Evolutionary conservation across 176 grass and related monocot species (phyloP), one percentile per base, ranked within the genome.

Genomic region (Cenchrus americanus): DNA sequence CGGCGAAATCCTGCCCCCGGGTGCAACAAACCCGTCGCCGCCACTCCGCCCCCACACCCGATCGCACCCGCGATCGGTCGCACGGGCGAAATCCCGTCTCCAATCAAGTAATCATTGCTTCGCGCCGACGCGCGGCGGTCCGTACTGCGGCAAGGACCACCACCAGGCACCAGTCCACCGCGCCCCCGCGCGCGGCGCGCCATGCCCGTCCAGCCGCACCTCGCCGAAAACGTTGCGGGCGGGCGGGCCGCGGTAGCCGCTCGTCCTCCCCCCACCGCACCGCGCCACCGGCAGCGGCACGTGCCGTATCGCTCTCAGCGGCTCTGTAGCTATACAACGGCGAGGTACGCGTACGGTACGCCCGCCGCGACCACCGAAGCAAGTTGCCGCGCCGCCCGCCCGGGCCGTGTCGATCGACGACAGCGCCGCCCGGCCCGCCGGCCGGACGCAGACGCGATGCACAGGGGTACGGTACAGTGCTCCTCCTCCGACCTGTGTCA

Each of bases 1-100:
- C 80, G 67, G 23, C 53, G 41, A 73, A 44, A 61, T 59, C 63
- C 41, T 62, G 55, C 75, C 75, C 26, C 53, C 9, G 44, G 6
- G 41, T 41, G 75, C 30, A 27, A 51, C 55, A 71, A 53, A 63
- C 9, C 30, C 84, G 53, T 42, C 83, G 65, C 83, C 74, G 26
- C 71, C 69, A 1, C 66, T 5, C 44, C 40, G 12, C 13, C 3
- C n/a, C 43, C 15, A 14, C 52, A 15, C 19, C 47, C 34, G 11
- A 30, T 30, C 27, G 27, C 27, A 30, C 27, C 34, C 34, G 34
- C 34, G 34, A 37, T 3, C 34, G 23, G 14, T 10, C 75, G 53
- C 76, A 22, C 66, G 52, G 51, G 21, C 22, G 15, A 11, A 22
- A 7, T 7, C 19, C 24, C 41, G 22, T 11, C 8, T 4, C 40